Base-by-base conservation (phyloP, 2,329 filamentous ascomycete species). In the Arthrinium phaeospermum region DNA sequence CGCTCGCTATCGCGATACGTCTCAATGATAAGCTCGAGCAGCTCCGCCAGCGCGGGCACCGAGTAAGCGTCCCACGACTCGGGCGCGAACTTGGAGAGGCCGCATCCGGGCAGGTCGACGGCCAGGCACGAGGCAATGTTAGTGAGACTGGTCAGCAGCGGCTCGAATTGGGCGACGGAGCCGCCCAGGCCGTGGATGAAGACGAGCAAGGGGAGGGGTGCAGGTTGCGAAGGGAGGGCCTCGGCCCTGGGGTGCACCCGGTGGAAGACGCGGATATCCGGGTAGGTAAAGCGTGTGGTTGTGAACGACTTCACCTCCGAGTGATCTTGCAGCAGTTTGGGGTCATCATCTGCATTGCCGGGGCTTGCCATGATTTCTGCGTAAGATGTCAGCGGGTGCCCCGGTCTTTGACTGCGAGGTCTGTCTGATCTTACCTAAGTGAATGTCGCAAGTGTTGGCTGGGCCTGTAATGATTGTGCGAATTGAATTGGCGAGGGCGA, bases 121-220 rank as follows among this genome's bases (percentile, higher is more conserved):
- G 94, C 93, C 51, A 97, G 87, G 80, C 95, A 97, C 68, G 95
- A 92, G 16, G 93, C 94, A 68, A 95, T 86, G 79, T 97, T 94
- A 69, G 93, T 90, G 68, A 99, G 86, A 81, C 94, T 96, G 27
- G 91, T 92, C 22, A 98, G 84, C 6, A 98, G 84, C 44, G 93
- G 90, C 71, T 94, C 89, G 79, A 98, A 98, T 79, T 98, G 96
- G 14, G 94, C 92, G 34, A 95, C 89, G 0, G 94, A 97, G 68
- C 96, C 96, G n/a, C 96, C 96, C 13, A 98, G 87, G 1, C 96
- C 96, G 79, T 98, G 96, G 72, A 98, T 87, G 79, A 97, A 98
- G 61, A 98, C 95, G 4, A 98, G 85, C 13, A 99, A 84, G 1
- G 96, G 96, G 14, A 98, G 83, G 0, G 93, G 91, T 0, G 89